Percentiles rank a stretch among this genome's conserved stretches.
These are phyloP conservation scores for Yueomyces sp. DNA, from an alignment of 805 yeast genomes.

Conservation along the genomic window DNA sequence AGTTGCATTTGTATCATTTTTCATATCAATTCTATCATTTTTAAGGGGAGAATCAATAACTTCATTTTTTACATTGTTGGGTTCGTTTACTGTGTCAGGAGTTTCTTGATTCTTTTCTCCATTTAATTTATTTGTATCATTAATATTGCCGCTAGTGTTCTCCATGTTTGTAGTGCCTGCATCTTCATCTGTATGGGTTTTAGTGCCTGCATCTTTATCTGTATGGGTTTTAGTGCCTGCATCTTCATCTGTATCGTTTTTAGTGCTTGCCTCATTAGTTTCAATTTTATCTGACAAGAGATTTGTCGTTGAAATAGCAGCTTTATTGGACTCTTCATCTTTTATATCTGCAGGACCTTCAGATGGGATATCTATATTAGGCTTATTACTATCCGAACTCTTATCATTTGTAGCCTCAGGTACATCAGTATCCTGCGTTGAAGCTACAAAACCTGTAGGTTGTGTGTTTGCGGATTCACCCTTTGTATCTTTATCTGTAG, in stretches of 20 bases:
- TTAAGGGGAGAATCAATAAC: too few species aligned
- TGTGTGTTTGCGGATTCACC: not conserved
- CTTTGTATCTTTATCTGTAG: too few species aligned
- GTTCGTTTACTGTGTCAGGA: too few species aligned
- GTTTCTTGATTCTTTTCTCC: not conserved
- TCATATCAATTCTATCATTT: too few species aligned
- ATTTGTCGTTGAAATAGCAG: too few species aligned
- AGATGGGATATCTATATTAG: not conserved
- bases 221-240: not conserved
- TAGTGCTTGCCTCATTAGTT: not conserved
- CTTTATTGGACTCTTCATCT: not conserved
- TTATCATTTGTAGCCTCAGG: not conserved
- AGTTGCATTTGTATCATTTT: too few species aligned
- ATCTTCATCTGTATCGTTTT: conserved; percentile 1
- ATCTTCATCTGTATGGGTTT: not conserved
- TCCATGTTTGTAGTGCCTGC: not conserved
- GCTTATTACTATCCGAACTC: not conserved
- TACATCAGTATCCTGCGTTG: not conserved
- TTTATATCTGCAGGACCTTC: not conserved
- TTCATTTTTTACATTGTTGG: too few species aligned
- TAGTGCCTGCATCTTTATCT: not conserved
- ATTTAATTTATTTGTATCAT: not conserved
- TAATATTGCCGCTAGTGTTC: not conserved
- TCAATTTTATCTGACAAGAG: too few species aligned
- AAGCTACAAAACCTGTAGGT: not conserved